phyloP scores from a whole-genome alignment of 371 early-diverging fungal genomes.

The Lichtheimia ornata region DNA sequence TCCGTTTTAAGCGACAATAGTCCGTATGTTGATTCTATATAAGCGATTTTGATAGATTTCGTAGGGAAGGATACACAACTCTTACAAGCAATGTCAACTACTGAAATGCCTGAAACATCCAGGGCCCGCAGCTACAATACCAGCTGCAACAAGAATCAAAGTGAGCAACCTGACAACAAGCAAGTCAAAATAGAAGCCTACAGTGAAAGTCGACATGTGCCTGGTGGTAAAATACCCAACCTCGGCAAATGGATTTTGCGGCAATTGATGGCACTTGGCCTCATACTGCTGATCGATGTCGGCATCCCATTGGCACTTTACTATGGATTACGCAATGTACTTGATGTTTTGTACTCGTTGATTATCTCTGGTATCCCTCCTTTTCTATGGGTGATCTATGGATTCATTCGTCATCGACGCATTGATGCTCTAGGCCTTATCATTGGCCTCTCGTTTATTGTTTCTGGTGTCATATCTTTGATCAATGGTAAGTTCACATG shows the following conservation, averaged over 20 bases:
- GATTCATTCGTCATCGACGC: conserved; percentile 19
- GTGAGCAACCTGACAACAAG: too few species aligned
- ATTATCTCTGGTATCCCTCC: conserved; percentile 52
- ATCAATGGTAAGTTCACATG: conserved; percentile 26
- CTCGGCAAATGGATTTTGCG: neutral
- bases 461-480: conserved; percentile 42
- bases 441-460: conserved; percentile 37
- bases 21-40: neutral
- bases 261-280: conserved; percentile 3
- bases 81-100: neutral
- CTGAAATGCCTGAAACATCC: neutral
- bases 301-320: conserved; percentile 39
- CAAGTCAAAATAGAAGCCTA: too few species aligned
- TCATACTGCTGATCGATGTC: conserved; percentile 30
- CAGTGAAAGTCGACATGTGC: neutral
- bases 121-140: neutral
- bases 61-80: too few species aligned
- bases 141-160: neutral
- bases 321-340: conserved; percentile 32
- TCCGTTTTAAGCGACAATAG: neutral
- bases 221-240: conserved; percentile 7
- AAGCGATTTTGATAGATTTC: neutral
- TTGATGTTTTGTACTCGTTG: conserved; percentile 34
- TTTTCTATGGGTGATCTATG: conserved; percentile 29
- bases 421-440: conserved; percentile 47